Evolutionary conservation across 768 basidiomycete species (phyloP).

Genomic region (Russula sp.): DNA sequence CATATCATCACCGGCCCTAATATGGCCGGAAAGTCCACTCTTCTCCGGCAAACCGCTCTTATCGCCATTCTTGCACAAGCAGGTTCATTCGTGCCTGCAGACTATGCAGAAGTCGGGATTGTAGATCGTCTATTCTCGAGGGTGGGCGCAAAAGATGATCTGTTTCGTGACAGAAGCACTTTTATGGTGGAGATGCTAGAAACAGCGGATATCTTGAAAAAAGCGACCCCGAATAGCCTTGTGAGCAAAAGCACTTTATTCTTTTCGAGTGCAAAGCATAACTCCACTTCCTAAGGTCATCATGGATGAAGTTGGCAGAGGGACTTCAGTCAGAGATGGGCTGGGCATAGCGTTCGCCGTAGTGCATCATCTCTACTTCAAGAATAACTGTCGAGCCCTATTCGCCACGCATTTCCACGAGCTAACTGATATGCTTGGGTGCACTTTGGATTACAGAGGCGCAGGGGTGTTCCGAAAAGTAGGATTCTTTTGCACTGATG

Average conservation of each 20-base stretch:
- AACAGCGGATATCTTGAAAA: constrained; percentile 83
- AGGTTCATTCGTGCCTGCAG: constrained; percentile 92
- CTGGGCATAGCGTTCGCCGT: constrained; percentile 92
- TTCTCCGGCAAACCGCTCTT: constrained; percentile 87
- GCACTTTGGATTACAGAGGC: constrained; percentile 44
- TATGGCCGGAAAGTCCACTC: constrained; percentile 93
- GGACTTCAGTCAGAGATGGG: constrained; percentile 90
- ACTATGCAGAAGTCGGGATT: constrained; percentile 72
- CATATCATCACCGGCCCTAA: constrained; percentile 94
- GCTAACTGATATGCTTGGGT: constrained; percentile 78
- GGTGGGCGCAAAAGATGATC: constrained; percentile 91
- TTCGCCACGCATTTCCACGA: constrained; percentile 99
- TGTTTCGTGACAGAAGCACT: constrained; percentile 90
- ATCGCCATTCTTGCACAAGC: constrained; percentile 88
- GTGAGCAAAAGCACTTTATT: constrained; percentile 43
- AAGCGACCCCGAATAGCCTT: constrained; percentile 79
- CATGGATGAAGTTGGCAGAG: constrained; percentile 99
- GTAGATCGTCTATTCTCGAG: constrained; percentile 93
- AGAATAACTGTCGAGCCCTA: constrained; percentile 75
- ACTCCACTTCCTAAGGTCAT: constrained; percentile 62
- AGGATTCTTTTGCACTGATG: constrained; percentile 85
- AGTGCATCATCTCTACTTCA: constrained; percentile 71
- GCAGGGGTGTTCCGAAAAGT: constrained; percentile 56
- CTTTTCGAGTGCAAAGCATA: not conserved
- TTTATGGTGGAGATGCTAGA: constrained; percentile 99